These are phyloP conservation scores for Penicillium canescens DNA, from an alignment of 495 filamentous ascomycete genomes.

Conservation along the genomic window DNA sequence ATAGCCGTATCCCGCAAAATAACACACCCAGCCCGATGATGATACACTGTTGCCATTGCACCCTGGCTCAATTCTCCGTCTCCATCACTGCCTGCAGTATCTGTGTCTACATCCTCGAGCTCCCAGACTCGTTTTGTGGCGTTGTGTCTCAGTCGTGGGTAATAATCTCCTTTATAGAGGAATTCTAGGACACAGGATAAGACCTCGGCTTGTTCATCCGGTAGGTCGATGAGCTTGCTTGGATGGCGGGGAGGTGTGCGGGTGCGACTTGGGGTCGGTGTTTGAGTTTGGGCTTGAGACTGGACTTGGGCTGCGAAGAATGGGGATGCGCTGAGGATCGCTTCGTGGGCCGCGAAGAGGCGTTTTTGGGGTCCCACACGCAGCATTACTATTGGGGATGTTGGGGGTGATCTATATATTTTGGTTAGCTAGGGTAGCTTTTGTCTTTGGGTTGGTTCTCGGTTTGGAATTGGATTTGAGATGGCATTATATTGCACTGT, in stretches of 20 bases:
- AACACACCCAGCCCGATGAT: constrained; percentile 60
- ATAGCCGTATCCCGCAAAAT: constrained; percentile 87
- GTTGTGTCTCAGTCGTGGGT: constrained; percentile 71
- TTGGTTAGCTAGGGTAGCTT: constrained; percentile 1
- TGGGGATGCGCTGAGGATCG: constrained; percentile 73
- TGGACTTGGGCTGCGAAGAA: constrained; percentile 60
- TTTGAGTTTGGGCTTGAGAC: constrained; percentile 15
- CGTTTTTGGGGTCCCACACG: constrained; percentile 74
- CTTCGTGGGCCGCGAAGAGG: constrained; percentile 89
- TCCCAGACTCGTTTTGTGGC: constrained; percentile 68
- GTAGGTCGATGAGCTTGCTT: constrained; percentile 72
- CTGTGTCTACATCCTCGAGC: constrained; percentile 55
- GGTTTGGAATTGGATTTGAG: not conserved
- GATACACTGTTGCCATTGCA: constrained; percentile 62
- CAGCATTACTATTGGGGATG: constrained; percentile 75
- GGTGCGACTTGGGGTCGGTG: constrained; percentile 6
- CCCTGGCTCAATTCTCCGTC: constrained; percentile 31
- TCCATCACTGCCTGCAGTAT: constrained; percentile 29
- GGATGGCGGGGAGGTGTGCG: constrained; percentile 16
- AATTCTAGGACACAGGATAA: constrained; percentile 90
- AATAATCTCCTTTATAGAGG: constrained; percentile 94
- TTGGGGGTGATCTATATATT: constrained; percentile 35
- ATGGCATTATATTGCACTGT: not conserved
- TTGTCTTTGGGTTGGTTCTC: not conserved
- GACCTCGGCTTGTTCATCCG: constrained; percentile 84